phyloP scores from a whole-genome alignment of 176 grass and related monocot species.

The Bromus sterilis region DNA sequence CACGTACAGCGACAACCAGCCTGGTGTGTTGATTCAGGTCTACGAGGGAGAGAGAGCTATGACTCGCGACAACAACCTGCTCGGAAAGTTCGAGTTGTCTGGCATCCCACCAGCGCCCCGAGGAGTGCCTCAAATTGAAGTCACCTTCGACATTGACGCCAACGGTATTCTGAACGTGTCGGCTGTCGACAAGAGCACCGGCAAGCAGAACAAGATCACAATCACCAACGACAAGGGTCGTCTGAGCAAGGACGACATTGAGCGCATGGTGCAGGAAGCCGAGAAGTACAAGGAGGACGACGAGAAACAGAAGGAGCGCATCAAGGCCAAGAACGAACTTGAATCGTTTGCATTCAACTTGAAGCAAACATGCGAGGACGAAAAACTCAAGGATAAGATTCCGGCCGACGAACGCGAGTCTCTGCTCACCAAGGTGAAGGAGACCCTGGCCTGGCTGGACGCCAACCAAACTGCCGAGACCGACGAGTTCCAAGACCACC shows the following conservation, averaged over 20 bases:
- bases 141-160: too few relatives aligned
- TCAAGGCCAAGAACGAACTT: too few relatives aligned
- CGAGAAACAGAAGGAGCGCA: too few relatives aligned
- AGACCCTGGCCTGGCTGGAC: too few relatives aligned
- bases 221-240: not conserved
- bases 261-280: not conserved
- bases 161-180: not conserved
- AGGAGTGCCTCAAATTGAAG: conserved; percentile 48
- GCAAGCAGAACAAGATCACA: not conserved
- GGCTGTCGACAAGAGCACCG: not conserved
- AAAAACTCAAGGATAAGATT: too few relatives aligned
- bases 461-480: too few relatives aligned
- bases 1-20: not conserved
- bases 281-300: not conserved
- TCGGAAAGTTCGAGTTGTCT: conserved; percentile 70
- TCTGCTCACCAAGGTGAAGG: too few relatives aligned
- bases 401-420: too few relatives aligned
- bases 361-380: too few relatives aligned
- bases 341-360: too few relatives aligned
- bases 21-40: not conserved
- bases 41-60: conserved; percentile 54
- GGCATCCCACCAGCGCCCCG: conserved; percentile 55
- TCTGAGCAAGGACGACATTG: not conserved
- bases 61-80: conserved; percentile 64
- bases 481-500: too few relatives aligned